These are phyloP conservation scores for Solanum chilense DNA, from an alignment of 257 asterid genomes.

Conservation along the genomic window DNA sequence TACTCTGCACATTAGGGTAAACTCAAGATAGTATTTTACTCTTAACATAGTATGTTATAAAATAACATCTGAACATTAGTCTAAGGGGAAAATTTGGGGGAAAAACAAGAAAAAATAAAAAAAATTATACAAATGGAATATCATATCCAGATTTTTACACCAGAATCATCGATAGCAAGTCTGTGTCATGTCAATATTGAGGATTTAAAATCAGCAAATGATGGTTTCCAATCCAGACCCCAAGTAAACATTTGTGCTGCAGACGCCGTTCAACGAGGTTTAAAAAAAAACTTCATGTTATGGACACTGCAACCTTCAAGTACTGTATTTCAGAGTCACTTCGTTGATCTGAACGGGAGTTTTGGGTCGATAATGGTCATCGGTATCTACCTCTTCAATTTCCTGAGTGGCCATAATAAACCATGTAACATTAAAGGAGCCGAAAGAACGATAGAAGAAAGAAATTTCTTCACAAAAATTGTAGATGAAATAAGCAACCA, in stretches of 20 bases:
- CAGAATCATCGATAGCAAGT: background rate
- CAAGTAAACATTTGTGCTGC: background rate
- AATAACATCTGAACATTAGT: background rate
- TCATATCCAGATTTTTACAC: background rate
- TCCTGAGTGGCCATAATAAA: conserved; percentile 36
- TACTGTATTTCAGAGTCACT: conserved; percentile 48
- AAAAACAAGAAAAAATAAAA: too few species aligned
- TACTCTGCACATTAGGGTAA: background rate
- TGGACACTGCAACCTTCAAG: conserved; percentile 11
- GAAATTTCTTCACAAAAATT: background rate
- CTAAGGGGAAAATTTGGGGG: background rate
- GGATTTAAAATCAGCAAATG: background rate
- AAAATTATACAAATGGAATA: background rate
- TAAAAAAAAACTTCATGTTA: background rate
- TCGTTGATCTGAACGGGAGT: conserved; percentile 54
- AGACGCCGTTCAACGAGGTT: background rate
- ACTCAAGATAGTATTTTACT: background rate
- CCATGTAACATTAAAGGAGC: background rate
- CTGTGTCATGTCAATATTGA: background rate
- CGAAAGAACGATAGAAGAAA: background rate
- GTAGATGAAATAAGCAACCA: background rate
- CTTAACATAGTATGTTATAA: background rate
- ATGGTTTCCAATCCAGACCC: background rate
- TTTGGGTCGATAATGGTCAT: conserved; percentile 89
- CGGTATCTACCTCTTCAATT: conserved; percentile 95